A percentile compares a stretch with the other conserved stretches of the same genome.
Conservation (phyloP, 441 rosid genomes). For the Populus hybrid region DNA sequence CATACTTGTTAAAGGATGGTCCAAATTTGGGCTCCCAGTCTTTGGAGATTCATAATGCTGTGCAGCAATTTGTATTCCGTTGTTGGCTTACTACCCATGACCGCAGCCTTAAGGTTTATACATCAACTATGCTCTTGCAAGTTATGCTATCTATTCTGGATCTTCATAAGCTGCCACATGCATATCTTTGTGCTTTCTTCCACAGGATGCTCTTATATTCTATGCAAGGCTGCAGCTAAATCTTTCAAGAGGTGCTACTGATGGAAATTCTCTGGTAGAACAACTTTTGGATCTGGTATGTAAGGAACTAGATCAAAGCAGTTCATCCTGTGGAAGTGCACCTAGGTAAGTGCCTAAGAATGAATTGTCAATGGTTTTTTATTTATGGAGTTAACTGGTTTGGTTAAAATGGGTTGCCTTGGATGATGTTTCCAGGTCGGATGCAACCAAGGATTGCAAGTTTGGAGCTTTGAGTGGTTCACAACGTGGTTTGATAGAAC, state of each 20-base stretch:
- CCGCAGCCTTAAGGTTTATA: conserved; percentile 69
- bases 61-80: conserved; percentile 58
- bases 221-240: conserved; percentile 80
- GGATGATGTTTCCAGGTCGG: conserved; percentile 51
- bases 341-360: conserved; percentile 43
- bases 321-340: conserved; percentile 41
- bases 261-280: conserved; percentile 63
- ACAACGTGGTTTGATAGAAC: conserved; percentile 68
- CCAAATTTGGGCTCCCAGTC: conserved; percentile 71
- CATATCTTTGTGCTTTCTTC: conserved; percentile 19
- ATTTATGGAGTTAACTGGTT: conserved; percentile 14
- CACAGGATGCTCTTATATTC: conserved; percentile 69
- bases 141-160: conserved; percentile 11
- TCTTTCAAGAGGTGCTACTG: conserved; percentile 55
- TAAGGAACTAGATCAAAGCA: conserved; percentile 86
- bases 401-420: conserved; percentile 24
- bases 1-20: conserved; percentile 80
- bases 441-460: conserved; percentile 75
- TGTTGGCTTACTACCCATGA: conserved; percentile 84
- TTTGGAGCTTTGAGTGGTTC: conserved; percentile 63
- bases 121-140: not conserved
- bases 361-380: not conserved
- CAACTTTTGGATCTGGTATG: conserved; percentile 78
- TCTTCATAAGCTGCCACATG: conserved; percentile 12
- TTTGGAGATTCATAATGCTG: conserved; percentile 68